phyloP scores from a whole-genome alignment of 129 eudicot species.

The Flaveria robusta region DNA sequence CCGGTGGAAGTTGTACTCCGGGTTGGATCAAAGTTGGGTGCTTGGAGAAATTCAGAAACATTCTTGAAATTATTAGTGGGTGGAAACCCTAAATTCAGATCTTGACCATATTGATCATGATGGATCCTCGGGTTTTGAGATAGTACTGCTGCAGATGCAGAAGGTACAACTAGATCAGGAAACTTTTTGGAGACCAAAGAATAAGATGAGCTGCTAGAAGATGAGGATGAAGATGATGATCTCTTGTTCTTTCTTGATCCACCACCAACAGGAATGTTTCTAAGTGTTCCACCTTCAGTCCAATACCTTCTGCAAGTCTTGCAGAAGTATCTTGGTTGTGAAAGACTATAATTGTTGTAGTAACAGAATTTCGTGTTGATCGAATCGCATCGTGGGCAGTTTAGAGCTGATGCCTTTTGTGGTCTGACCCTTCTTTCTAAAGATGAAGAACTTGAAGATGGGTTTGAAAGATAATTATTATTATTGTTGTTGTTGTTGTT shows the following conservation, averaged over 20 bases:
- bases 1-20: constrained; percentile 17
- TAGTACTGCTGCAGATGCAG: constrained; percentile 32
- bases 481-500: neutral
- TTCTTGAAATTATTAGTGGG: constrained; percentile 53
- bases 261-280: constrained; percentile 93
- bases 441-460: constrained; percentile 45
- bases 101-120: constrained; percentile 51
- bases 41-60: constrained; percentile 54
- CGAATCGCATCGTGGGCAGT: constrained; percentile 90
- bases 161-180: constrained; percentile 39
- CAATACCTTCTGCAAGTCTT: constrained; percentile 89
- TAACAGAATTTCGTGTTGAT: constrained; percentile 86
- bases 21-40: constrained; percentile 52
- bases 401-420: constrained; percentile 61
- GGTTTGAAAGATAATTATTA: constrained; percentile 34
- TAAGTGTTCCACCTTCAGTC: constrained; percentile 90
- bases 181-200: constrained; percentile 36
- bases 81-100: constrained; percentile 76
- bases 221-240: constrained; percentile 50
- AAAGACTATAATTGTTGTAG: constrained; percentile 88
- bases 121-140: constrained; percentile 51
- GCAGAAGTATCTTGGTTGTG: constrained; percentile 92
- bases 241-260: constrained; percentile 87
- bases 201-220: constrained; percentile 1
- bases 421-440: constrained; percentile 65